Evolutionary conservation across 2,329 filamentous ascomycete species (phyloP).

Genomic region (Calycina herbarum): DNA sequence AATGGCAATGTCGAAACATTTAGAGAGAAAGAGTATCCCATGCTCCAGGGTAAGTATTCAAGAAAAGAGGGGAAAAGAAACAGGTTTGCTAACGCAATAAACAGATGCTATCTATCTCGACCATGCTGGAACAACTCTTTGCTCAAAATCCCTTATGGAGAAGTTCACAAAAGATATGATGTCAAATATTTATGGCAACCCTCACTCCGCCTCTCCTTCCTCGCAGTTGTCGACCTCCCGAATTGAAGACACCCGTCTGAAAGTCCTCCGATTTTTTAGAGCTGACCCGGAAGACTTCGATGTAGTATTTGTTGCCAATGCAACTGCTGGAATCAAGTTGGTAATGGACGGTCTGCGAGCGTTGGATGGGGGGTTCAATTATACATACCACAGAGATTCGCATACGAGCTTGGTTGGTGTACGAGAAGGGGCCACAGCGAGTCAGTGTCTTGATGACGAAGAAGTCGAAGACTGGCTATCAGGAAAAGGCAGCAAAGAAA

Average conservation of each 20-base stretch:
- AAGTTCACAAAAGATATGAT: conserved; percentile 76
- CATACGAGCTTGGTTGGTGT: conserved; percentile 58
- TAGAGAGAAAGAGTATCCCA: conserved; percentile 63
- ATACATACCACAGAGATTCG: conserved; percentile 75
- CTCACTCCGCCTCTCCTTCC: conserved; percentile 80
- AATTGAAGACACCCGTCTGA: conserved; percentile 73
- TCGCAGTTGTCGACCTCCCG: conserved; percentile 74
- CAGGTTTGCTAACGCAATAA: conserved; percentile 12
- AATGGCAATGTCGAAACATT: conserved; percentile 59
- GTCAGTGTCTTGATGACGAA: conserved; percentile 65
- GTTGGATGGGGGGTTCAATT: conserved; percentile 70
- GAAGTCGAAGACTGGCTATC: conserved; percentile 67
- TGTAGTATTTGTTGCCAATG: conserved; percentile 87
- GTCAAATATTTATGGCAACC: conserved; percentile 80
- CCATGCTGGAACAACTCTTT: conserved; percentile 89
- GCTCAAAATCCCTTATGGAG: conserved; percentile 71
- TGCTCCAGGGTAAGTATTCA: conserved; percentile 58
- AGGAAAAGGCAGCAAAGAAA: conserved; percentile 36
- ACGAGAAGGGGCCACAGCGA: conserved; percentile 66
- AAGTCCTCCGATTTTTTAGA: conserved; percentile 73
- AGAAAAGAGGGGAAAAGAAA: background rate
- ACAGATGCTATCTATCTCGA: conserved; percentile 67
- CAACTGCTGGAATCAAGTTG: conserved; percentile 87
- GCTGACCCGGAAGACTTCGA: conserved; percentile 82
- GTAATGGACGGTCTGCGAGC: conserved; percentile 76